phyloP scores from a whole-genome alignment of 2,329 filamentous ascomycete genomes.

The Albophoma yamanashiensis region DNA sequence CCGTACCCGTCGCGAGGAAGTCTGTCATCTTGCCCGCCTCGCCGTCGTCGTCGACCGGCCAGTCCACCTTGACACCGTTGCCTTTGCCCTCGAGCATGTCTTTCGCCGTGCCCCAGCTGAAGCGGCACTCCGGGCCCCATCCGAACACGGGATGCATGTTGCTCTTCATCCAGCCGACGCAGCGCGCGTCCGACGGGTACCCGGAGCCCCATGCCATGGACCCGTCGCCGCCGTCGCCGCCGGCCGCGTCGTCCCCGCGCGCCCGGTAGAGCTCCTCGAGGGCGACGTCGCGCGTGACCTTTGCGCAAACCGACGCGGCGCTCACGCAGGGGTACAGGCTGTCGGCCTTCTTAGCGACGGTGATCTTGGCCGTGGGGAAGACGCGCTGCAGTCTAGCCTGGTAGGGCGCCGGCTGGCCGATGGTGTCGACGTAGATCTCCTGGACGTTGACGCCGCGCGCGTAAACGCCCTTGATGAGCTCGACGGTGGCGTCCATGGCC shows the following conservation, averaged over 20 bases:
- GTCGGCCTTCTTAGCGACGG: constrained; percentile 85
- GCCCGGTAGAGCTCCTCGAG: constrained; percentile 66
- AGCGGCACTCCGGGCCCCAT: constrained; percentile 86
- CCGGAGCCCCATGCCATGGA: constrained; percentile 72
- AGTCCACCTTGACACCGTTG: constrained; percentile 63
- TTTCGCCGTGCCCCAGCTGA: constrained; percentile 93
- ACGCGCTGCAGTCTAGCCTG: constrained; percentile 74
- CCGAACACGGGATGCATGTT: constrained; percentile 94
- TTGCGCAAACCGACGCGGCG: constrained; percentile 88
- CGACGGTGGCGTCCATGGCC: constrained; percentile 83
- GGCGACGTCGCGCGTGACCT: constrained; percentile 87
- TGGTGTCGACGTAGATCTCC: constrained; percentile 92
- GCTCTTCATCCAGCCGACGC: constrained; percentile 66
- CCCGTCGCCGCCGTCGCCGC: constrained; percentile 23
- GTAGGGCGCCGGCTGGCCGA: constrained; percentile 73
- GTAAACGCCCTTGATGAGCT: constrained; percentile 68
- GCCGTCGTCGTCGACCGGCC: constrained; percentile 66
- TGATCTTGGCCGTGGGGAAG: constrained; percentile 68
- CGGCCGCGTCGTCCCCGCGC: constrained; percentile 16
- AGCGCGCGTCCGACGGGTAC: constrained; percentile 81
- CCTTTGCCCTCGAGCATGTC: constrained; percentile 78
- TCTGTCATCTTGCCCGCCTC: constrained; percentile 63
- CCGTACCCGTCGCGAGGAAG: constrained; percentile 47
- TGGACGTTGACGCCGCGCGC: constrained; percentile 68
- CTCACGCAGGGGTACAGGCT: constrained; percentile 86